phyloP scores from a whole-genome alignment of 2,329 filamentous ascomycete genomes.

The Colletotrichum magnum region DNA sequence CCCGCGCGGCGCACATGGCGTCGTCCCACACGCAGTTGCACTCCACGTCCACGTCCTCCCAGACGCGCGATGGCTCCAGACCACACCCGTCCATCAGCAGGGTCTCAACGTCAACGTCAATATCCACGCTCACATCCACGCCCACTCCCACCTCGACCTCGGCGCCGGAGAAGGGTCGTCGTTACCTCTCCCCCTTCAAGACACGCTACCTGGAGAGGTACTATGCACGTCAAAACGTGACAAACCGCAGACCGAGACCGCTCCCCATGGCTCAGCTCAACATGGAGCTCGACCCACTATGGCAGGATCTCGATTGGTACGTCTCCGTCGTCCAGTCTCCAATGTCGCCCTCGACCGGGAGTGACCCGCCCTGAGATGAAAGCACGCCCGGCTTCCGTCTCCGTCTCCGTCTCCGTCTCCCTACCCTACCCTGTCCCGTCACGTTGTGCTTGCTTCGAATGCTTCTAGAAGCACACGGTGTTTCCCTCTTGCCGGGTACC shows the following conservation, averaged over 20 bases:
- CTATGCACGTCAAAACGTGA: constrained; percentile 46
- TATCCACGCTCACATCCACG: constrained; percentile 6
- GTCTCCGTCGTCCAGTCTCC: constrained; percentile 48
- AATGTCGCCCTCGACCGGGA: no score
- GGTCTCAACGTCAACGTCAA: constrained; percentile 25
- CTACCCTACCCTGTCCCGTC: constrained; percentile 8
- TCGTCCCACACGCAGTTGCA: constrained; percentile 24
- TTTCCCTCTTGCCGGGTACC: constrained; percentile 9
- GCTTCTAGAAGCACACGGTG: constrained; percentile 17
- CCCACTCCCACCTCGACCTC: constrained; percentile 22
- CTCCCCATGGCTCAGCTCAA: constrained; percentile 53
- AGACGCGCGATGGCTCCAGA: constrained; percentile 25
- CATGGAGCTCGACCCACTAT: constrained; percentile 72
- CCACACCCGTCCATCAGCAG: constrained; percentile 26
- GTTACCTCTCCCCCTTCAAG: constrained; percentile 42
- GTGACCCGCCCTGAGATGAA: constrained; percentile 14
- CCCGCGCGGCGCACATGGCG: constrained; percentile 33
- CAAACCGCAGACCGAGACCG: constrained; percentile 46
- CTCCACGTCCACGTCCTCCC: constrained; percentile 4
- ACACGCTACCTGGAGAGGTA: constrained; percentile 41
- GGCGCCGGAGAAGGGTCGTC: constrained; percentile 34
- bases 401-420: background rate
- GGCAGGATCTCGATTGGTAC: constrained; percentile 84
- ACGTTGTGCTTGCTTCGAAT: background rate
- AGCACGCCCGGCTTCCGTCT: no score